Base-by-base conservation (phyloP, 2,329 filamentous ascomycete genomes). In the Aschersonia sp. region DNA sequence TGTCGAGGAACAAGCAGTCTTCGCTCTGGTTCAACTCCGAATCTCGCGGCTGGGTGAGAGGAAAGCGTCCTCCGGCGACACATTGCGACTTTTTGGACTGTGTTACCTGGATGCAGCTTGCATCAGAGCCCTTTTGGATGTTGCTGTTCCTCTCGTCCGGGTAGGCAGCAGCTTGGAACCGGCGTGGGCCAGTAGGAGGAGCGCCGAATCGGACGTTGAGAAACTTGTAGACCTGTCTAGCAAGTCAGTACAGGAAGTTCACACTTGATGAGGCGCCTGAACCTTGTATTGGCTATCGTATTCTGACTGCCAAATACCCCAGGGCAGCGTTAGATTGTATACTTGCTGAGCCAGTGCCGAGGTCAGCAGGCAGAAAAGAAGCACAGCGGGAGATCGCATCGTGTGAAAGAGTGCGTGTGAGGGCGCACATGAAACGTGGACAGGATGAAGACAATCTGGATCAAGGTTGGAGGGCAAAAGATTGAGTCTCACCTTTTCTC, bases 1-100 rank as follows among this genome's bases (percentile, higher is more conserved):
- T 52, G 52, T 74, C 70, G 10, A 74, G 63, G 51, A 71, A 71
- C 2, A 74, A 61, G 49, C 72, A 74, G 49, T 74, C 70, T 52
- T 73, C 69, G 6, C 11, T n/a, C n/a, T 41, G 11, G 11, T n/a
- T 39, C 10, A 54, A 50, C 30, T 55, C 57, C 7, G 10, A 8
- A 42, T 4, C 35, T 39, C 35, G 22, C 22, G 22, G 2, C 22
- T 22, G 22, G 22, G 22, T 22, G 4, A 22, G 22, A 22, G 22
- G 4, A 4, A 22, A 22, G 22, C 22, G 22, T 22, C 22, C 22
- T 22, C 22, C 22, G 4, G 22, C 22, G 2, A 22, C 22, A 22
- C 22, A 22, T 22, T 22, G 22, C 3, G 22, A 22, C 22, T 2
- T 22, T 22, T 22, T 22, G 2, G 22, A 22, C 22, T 22, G 22